These are phyloP conservation scores for Stachybotrys elegans DNA, from an alignment of 2,329 filamentous ascomycete species.

Conservation along the genomic window DNA sequence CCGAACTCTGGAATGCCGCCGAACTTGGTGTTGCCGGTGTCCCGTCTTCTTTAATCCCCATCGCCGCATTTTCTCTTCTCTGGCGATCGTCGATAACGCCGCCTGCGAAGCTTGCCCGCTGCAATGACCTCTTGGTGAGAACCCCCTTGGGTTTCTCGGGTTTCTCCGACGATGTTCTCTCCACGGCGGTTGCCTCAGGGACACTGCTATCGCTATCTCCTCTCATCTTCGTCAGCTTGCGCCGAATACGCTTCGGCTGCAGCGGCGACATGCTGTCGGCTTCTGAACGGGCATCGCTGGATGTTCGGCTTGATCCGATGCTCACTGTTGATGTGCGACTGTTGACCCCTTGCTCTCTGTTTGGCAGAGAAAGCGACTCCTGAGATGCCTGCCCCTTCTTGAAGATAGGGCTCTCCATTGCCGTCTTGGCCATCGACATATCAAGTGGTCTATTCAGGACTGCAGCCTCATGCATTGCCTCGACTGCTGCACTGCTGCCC, in stretches of 20 bases:
- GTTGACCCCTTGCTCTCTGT: conserved; percentile 17
- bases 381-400: conserved; percentile 11
- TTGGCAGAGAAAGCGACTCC: conserved; percentile 12
- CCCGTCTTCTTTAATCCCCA: conserved; percentile 11
- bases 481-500: conserved; percentile 4
- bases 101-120: conserved; percentile 20
- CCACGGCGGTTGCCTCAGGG: conserved; percentile 21
- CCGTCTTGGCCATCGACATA: conserved; percentile 15
- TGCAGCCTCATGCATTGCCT: conserved; percentile 25
- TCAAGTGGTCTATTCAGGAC: conserved; percentile 27
- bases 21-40: too few species aligned
- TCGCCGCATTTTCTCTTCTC: conserved; percentile 17
- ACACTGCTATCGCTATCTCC: conserved; percentile 27
- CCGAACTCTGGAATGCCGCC: conserved; percentile 15
- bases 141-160: conserved; percentile 22
- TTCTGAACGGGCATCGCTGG: conserved; percentile 26
- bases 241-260: conserved; percentile 29
- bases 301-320: conserved; percentile 19
- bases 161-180: conserved; percentile 12
- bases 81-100: conserved; percentile 17
- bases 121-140: conserved; percentile 31
- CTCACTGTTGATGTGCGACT: conserved; percentile 14
- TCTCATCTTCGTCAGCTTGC: conserved; percentile 37
- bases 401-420: conserved; percentile 20
- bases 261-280: conserved; percentile 17